Conservation (phyloP, 2,329 filamentous ascomycete genomes). For the Plectosphaerella plurivora region DNA sequence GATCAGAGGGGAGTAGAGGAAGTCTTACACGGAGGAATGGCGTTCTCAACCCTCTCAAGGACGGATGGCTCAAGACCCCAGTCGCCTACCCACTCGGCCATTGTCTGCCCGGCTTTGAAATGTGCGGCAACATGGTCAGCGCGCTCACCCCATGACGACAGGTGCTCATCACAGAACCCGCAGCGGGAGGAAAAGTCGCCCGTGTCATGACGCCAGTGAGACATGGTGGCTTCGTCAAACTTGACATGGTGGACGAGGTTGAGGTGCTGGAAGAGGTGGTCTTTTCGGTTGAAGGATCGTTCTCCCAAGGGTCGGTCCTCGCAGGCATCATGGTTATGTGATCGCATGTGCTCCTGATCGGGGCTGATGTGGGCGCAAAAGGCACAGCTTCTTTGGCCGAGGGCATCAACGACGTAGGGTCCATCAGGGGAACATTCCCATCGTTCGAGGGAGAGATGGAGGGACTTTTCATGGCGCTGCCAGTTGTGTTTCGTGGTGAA, state of each 20-base stretch:
- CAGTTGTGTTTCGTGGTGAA: slow-evolving; percentile 40
- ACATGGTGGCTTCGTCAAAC: slow-evolving; percentile 37
- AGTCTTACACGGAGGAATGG: slow-evolving; percentile 26
- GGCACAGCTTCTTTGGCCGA: slow-evolving; percentile 34
- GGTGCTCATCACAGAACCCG: slow-evolving; percentile 28
- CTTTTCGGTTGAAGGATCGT: slow-evolving; percentile 37
- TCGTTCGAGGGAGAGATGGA: slow-evolving; percentile 37
- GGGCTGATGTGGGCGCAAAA: slow-evolving; percentile 30
- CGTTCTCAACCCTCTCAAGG: slow-evolving; percentile 28
- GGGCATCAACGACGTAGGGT: slow-evolving; percentile 30
- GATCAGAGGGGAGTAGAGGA: neutral
- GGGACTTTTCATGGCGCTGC: slow-evolving; percentile 45
- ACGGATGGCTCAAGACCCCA: slow-evolving; percentile 31
- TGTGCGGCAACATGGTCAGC: slow-evolving; percentile 31
- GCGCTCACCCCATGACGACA: slow-evolving; percentile 26
- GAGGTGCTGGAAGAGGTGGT: slow-evolving; percentile 37
- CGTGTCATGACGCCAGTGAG: slow-evolving; percentile 27
- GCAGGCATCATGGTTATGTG: slow-evolving; percentile 38
- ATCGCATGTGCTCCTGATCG: slow-evolving; percentile 23
- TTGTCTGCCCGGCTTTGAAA: slow-evolving; percentile 29
- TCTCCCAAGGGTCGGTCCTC: slow-evolving; percentile 41
- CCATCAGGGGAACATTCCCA: slow-evolving; percentile 38
- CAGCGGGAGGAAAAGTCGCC: slow-evolving; percentile 23
- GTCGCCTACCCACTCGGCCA: slow-evolving; percentile 34
- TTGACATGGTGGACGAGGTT: slow-evolving; percentile 34